phyloP scores from a whole-genome alignment of 345 rosid genomes.

The Linum usitatissimum region DNA sequence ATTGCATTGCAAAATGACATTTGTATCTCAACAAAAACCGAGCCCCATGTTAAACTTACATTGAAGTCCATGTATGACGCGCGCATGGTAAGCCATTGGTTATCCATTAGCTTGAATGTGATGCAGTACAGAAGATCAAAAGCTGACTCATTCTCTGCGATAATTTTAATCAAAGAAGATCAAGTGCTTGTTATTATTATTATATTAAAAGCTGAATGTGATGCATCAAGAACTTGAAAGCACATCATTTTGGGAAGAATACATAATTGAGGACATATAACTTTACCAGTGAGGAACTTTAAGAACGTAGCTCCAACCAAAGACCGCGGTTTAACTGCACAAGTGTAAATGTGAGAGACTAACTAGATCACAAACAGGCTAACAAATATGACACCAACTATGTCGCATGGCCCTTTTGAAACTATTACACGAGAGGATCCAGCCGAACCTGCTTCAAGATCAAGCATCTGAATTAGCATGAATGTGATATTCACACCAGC shows the following conservation, averaged over 20 bases:
- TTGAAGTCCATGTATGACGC: slow-evolving; percentile 99
- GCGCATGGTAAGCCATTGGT: slow-evolving; percentile 84
- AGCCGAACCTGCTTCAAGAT: slow-evolving; percentile 85
- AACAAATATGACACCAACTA: neutral
- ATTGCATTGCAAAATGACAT: neutral
- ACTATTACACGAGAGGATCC: neutral
- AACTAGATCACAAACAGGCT: neutral
- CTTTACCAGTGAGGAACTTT: slow-evolving; percentile 79
- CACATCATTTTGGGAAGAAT: too few species aligned
- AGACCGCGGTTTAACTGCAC: slow-evolving; percentile 79
- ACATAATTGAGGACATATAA: neutral
- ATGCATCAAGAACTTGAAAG: too few species aligned
- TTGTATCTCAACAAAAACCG: slow-evolving; percentile 6
- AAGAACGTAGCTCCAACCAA: slow-evolving; percentile 75
- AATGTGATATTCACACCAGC: slow-evolving; percentile 97
- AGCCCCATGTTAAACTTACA: slow-evolving; percentile 27
- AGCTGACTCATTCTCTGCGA: slow-evolving; percentile 74
- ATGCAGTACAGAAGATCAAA: slow-evolving; percentile 93
- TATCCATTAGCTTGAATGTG: slow-evolving; percentile 96
- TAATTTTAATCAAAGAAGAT: too few species aligned
- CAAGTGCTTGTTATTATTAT: too few species aligned
- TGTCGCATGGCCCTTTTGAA: neutral
- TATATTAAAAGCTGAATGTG: too few species aligned
- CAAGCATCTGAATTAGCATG: slow-evolving; percentile 99
- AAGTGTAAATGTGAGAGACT: slow-evolving; percentile 10